Percentiles rank a stretch among this genome's conserved stretches.
These are phyloP conservation scores for Neurospora intermedia DNA, from an alignment of 495 filamentous ascomycete genomes.

Conservation along the genomic window DNA sequence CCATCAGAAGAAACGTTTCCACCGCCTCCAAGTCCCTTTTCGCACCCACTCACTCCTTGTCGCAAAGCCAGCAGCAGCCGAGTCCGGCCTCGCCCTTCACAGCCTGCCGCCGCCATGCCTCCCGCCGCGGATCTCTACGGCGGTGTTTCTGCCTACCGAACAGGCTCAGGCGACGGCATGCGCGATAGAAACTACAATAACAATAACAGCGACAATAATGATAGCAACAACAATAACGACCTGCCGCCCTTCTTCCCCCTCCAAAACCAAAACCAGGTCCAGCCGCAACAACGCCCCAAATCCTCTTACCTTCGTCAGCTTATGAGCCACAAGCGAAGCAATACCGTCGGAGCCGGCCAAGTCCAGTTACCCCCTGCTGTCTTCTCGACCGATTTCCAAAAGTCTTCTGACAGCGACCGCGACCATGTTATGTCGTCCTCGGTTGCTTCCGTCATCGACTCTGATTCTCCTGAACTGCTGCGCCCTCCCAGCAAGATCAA, in stretches of 20 bases:
- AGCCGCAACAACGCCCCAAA: slow-evolving; percentile 37
- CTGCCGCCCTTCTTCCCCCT: neutral
- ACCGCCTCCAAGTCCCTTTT: neutral
- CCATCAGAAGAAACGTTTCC: neutral
- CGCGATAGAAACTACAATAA: neutral
- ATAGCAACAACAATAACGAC: neutral
- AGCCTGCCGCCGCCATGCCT: slow-evolving; percentile 7
- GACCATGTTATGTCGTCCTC: neutral
- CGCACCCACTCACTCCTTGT: neutral
- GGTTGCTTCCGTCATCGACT: neutral
- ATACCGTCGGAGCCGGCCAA: slow-evolving; percentile 34
- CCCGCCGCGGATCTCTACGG: slow-evolving; percentile 9
- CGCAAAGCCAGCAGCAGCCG: neutral
- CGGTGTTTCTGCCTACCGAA: neutral
- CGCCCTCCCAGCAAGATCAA: neutral
- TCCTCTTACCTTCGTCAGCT: slow-evolving; percentile 49
- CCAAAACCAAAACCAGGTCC: neutral
- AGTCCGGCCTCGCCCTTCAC: neutral
- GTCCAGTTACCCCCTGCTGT: slow-evolving; percentile 16
- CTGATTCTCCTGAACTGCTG: neutral
- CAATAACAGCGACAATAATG: neutral
- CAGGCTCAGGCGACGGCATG: neutral
- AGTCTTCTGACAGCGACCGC: neutral
- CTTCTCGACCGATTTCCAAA: neutral
- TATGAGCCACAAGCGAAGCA: slow-evolving; percentile 40